Evolutionary conservation across 1,284 basidiomycete genomes (phyloP).

Genomic region (Fomitopsis pinicola): DNA sequence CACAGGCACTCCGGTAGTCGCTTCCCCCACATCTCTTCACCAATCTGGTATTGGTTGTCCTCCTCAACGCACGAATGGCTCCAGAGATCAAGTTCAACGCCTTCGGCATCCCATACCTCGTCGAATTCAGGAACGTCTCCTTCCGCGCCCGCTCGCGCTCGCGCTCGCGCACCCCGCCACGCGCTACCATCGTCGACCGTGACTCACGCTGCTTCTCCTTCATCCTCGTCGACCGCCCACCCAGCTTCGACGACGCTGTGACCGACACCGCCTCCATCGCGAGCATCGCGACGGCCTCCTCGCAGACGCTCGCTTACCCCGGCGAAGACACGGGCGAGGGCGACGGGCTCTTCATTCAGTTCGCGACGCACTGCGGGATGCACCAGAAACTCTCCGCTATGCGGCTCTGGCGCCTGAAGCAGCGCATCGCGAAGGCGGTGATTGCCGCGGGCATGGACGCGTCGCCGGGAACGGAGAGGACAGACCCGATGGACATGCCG

Average conservation of each 20-base stretch:
- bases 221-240: conserved; percentile 3
- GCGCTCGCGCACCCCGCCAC: conserved; percentile 5
- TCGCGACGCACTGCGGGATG: conserved; percentile 21
- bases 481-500: conserved; percentile 13
- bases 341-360: conserved; percentile 36
- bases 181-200: background rate
- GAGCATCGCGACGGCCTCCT: conserved; percentile 19
- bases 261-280: background rate
- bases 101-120: conserved; percentile 36
- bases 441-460: conserved; percentile 42
- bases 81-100: conserved; percentile 37
- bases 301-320: conserved; percentile 19
- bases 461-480: conserved; percentile 20
- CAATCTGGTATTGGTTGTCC: conserved; percentile 22
- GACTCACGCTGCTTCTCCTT: background rate
- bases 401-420: conserved; percentile 34
- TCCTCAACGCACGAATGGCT: conserved; percentile 17
- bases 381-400: conserved; percentile 27
- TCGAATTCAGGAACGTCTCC: conserved; percentile 41
- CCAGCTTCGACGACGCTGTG: background rate
- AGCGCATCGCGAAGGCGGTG: conserved; percentile 41
- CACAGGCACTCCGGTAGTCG: background rate
- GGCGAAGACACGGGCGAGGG: conserved; percentile 9
- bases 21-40: background rate
- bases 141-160: conserved; percentile 23